Evolutionary conservation across 2,329 filamentous ascomycete species (phyloP).

Genomic region (Neopestalotiopsis clavispora): DNA sequence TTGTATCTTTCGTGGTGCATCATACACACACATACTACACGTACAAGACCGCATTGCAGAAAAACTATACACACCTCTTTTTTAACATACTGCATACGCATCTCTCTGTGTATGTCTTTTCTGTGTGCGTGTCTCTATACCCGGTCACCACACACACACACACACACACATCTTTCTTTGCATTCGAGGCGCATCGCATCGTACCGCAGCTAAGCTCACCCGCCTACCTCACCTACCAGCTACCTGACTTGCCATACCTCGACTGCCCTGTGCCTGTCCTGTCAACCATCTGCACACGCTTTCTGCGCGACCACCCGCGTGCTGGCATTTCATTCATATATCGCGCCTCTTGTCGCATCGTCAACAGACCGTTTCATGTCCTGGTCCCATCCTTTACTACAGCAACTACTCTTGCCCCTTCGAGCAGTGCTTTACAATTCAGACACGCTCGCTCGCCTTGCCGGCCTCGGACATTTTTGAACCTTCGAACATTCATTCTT

Average conservation of each 20-base stretch:
- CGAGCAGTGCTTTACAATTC: neutral
- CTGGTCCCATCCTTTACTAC: constrained; percentile 20
- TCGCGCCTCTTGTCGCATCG: constrained; percentile 11
- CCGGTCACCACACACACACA: neutral
- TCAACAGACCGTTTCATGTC: constrained; percentile 29
- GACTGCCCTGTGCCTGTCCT: neutral
- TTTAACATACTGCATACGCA: neutral
- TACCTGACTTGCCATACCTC: too few relatives aligned
- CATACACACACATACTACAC: constrained; percentile 24
- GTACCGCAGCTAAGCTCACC: neutral
- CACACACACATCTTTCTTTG: neutral
- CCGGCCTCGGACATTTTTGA: constrained; percentile 10
- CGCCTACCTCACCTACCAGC: neutral
- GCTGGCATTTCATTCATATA: constrained; percentile 15
- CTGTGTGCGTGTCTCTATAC: constrained; percentile 29
- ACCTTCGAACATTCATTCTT: constrained; percentile 4
- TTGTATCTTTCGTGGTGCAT: constrained; percentile 15
- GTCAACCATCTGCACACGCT: neutral
- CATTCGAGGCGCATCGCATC: constrained; percentile 1
- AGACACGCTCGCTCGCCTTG: neutral
- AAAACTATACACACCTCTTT: neutral
- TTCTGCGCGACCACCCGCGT: neutral
- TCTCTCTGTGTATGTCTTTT: neutral
- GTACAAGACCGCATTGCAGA: neutral
- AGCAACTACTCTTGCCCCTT: constrained; percentile 9